Evolutionary conservation across 306 rosid genomes (phyloP).

Genomic region (Geum urbanum): DNA sequence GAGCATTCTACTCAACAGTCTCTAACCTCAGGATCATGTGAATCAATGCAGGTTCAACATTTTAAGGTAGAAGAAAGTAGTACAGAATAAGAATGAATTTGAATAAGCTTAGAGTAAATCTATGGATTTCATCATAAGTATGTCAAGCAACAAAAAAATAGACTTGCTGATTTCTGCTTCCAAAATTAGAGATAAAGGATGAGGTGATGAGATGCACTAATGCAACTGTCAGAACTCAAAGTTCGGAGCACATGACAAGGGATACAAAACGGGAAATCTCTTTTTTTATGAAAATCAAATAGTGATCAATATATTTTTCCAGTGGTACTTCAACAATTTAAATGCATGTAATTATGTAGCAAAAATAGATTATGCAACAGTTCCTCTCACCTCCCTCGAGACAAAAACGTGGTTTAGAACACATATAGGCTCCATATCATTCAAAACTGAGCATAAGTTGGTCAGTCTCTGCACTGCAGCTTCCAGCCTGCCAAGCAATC

Average conservation of each 20-base stretch:
- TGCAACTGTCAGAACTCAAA: not conserved
- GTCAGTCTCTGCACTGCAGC: conserved; percentile 99
- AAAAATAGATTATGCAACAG: not conserved
- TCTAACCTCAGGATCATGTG: not conserved
- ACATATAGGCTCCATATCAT: conserved; percentile 99
- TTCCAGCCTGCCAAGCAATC: conserved; percentile 66
- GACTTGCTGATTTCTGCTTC: not conserved
- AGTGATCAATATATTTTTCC: not conserved
- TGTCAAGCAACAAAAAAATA: not conserved
- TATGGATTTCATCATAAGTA: not conserved
- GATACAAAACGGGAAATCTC: not conserved
- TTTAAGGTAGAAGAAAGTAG: not conserved
- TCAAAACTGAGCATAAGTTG: conserved; percentile 89
- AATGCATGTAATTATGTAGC: not conserved
- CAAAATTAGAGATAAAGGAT: not conserved
- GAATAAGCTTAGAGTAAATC: not conserved
- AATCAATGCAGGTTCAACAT: not conserved
- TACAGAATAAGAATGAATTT: not conserved
- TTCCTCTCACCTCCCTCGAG: conserved; percentile 70
- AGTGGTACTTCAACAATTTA: not conserved
- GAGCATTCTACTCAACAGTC: not conserved
- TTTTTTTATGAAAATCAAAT: not conserved
- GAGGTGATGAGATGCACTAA: not conserved
- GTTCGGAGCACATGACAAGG: not conserved
- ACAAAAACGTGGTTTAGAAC: conserved; percentile 92